phyloP scores from a whole-genome alignment of 2,329 filamentous ascomycete species.

The Arthrocladium fulminans region DNA sequence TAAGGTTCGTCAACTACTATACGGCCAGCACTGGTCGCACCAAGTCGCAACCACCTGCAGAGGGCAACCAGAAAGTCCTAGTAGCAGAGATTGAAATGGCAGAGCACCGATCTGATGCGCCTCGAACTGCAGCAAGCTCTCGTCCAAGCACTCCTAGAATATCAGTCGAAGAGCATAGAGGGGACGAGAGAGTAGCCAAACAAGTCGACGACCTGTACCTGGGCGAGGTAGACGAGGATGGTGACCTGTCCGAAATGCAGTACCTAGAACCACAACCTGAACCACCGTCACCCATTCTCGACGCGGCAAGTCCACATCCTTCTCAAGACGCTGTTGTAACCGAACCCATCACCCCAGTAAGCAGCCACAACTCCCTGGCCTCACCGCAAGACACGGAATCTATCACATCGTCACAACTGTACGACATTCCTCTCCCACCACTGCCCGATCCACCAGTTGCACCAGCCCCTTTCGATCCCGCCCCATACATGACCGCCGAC shows the following conservation, averaged over 20 bases:
- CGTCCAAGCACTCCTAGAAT: slow-evolving; percentile 31
- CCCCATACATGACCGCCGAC: slow-evolving; percentile 53
- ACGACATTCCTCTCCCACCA: slow-evolving; percentile 32
- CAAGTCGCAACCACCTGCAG: slow-evolving; percentile 39
- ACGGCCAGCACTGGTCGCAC: slow-evolving; percentile 69
- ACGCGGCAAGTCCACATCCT: not conserved
- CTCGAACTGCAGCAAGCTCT: not conserved
- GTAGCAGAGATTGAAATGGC: slow-evolving; percentile 11
- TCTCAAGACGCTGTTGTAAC: not conserved
- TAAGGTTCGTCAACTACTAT: slow-evolving; percentile 84
- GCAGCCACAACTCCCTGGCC: not conserved
- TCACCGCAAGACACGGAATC: slow-evolving; percentile 4
- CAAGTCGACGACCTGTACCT: slow-evolving; percentile 24
- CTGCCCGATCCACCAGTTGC: slow-evolving; percentile 46
- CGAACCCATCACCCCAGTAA: not conserved
- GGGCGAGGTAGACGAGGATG: not conserved
- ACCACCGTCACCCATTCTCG: not conserved
- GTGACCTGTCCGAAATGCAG: not conserved
- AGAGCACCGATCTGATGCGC: slow-evolving; percentile 16
- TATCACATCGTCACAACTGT: not conserved
- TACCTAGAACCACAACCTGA: slow-evolving; percentile 7
- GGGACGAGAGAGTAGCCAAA: slow-evolving; percentile 28
- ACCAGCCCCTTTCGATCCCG: slow-evolving; percentile 49
- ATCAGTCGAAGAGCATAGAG: slow-evolving; percentile 40
- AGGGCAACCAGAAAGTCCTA: not conserved